These are phyloP conservation scores for Tuber umbilicatum DNA, from an alignment of 495 filamentous ascomycete genomes.

Conservation along the genomic window DNA sequence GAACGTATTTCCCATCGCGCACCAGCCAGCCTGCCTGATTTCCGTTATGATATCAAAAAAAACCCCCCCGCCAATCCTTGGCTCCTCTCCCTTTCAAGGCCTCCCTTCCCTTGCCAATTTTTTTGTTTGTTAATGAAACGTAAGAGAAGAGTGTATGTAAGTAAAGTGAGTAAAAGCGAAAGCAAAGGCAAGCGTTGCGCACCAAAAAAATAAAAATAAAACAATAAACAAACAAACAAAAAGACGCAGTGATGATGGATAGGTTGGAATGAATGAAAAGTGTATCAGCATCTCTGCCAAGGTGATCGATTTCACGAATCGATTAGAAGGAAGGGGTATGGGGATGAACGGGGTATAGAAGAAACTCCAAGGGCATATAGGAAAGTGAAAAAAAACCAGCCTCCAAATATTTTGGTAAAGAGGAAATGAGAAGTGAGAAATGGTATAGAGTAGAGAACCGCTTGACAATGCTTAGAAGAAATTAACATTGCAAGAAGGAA, in stretches of 20 bases:
- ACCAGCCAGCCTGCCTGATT: conserved; percentile 1
- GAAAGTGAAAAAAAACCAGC: background rate
- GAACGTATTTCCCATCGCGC: background rate
- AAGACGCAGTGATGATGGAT: conserved; percentile 24
- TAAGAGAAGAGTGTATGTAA: conserved; percentile 10
- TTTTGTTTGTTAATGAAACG: conserved; percentile 9
- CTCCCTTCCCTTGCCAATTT: background rate
- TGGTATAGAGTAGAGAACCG: background rate
- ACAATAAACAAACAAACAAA: conserved; percentile 9
- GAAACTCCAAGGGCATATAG: background rate
- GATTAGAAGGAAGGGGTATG: background rate
- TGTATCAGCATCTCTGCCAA: background rate
- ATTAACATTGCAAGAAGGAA: conserved; percentile 19
- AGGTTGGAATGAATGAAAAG: conserved; percentile 5
- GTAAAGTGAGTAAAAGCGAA: conserved; percentile 6
- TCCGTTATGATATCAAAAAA: conserved; percentile 1
- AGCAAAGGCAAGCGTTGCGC: conserved; percentile 6
- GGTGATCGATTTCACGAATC: background rate
- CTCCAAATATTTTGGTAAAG: background rate
- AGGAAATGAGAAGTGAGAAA: conserved; percentile 5
- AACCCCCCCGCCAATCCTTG: background rate
- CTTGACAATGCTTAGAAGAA: conserved; percentile 18
- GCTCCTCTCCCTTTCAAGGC: background rate
- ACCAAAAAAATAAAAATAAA: conserved; percentile 15
- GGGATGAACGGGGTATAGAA: background rate